Evolutionary conservation across 148 eudicot species (phyloP), one percentile per base, ranked within the genome.

Genomic region (Drosera capensis): DNA sequence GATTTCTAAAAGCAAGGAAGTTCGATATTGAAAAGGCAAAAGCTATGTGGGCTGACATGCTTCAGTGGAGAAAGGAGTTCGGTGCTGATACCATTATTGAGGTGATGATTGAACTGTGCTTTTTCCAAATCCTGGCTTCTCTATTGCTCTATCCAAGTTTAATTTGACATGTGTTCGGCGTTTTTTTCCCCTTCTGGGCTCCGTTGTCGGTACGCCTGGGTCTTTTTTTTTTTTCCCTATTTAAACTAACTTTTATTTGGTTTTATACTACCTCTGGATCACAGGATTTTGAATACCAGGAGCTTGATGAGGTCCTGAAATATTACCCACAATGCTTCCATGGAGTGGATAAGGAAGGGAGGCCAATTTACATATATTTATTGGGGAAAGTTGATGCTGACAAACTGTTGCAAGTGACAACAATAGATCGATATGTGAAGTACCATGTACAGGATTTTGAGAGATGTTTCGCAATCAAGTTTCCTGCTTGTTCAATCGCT

Each of bases 381-480:
- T 54, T 87, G 43, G 96, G 96, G 43, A 60, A 82, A 62, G 78
- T 77, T 61, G 82, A 87, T 52, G 60, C 85, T 17, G 65, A 52
- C 41, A 82, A 74, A 51, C 90, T 87, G 39, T 48, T 79, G 86
- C 72, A 74, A 64, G 86, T 79, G 17, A 87, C 96, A 24, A 71
- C 79, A 8, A 50, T 83, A 74, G 94, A 87, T 19, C 70, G 96
- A 12, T 79, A 69, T 55, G 55, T 87, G 20, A 77, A 55, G 59
- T 82, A 74, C 65, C 96, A 87, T 46, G 86, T 78, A 25, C 83
- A 68, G 45, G 96, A 82, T 63, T 87, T 82, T 59, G 96, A 87
- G 54, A 77, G 48, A 63, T 68, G 63, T 46, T 66, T 87, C 46
- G 57, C 70, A 1, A 43, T 71, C 25, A 87, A 79, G 70, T 82